phyloP scores from a whole-genome alignment of 768 basidiomycete genomes.

The Hericium alpestre region DNA sequence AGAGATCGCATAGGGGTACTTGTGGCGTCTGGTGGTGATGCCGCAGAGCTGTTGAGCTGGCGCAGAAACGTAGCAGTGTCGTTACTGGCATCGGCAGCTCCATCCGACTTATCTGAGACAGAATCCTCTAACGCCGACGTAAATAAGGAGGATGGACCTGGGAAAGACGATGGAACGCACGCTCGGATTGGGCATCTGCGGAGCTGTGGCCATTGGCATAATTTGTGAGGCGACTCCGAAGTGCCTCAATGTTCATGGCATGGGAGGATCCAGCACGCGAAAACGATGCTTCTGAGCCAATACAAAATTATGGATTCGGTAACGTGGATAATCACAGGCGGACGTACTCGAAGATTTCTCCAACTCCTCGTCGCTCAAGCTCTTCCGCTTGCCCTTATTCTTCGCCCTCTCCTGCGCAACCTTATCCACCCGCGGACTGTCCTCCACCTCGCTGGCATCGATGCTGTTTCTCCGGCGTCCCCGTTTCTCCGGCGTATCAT shows the following conservation, averaged over 20 bases:
- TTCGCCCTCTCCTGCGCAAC: conserved; percentile 10
- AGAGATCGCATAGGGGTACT: conserved; percentile 9
- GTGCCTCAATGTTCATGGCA: conserved; percentile 9
- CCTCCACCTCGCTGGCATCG: conserved; percentile 14
- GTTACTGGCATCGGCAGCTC: conserved; percentile 3
- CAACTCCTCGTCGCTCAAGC: conserved; percentile 11
- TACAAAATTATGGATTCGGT: no score
- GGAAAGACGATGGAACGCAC: background rate
- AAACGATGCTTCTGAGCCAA: background rate
- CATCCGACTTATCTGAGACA: conserved; percentile 1
- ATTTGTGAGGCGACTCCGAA: conserved; percentile 4
- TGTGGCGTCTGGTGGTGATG: background rate
- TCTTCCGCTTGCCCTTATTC: conserved; percentile 12
- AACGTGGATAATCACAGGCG: background rate
- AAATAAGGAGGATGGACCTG: background rate
- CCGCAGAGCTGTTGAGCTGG: conserved; percentile 1
- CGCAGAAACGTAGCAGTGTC: conserved; percentile 7
- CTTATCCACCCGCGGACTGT: conserved; percentile 11
- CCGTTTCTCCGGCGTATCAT: conserved; percentile 5
- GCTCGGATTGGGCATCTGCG: background rate
- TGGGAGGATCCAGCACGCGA: conserved; percentile 3
- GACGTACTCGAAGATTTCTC: conserved; percentile 10
- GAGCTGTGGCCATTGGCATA: background rate
- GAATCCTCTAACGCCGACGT: conserved; percentile 3
- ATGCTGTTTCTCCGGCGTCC: conserved; percentile 11